These are phyloP conservation scores for Crinitomyces ghanaensis DNA, from an alignment of 805 yeast species.

Conservation along the genomic window DNA sequence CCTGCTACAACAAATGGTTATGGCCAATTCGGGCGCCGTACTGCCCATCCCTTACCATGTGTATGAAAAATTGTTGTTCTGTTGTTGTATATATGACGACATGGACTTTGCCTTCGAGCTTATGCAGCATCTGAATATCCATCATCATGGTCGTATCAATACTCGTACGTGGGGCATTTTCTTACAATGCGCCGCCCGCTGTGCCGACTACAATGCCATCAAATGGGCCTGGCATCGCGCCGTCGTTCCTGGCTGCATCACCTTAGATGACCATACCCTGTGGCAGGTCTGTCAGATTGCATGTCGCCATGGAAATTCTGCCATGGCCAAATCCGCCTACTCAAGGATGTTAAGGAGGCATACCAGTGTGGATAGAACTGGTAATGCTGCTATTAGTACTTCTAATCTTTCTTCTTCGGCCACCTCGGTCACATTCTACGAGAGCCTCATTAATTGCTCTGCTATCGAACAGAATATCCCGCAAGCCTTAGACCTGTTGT, in stretches of 20 bases:
- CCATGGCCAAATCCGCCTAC: constrained; percentile 23
- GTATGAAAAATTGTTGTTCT: constrained; percentile 19
- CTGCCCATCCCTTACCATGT: constrained; percentile 7
- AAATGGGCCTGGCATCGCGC: constrained; percentile 20
- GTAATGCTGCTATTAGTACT: too few relatives aligned
- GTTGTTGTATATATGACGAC: constrained; percentile 19
- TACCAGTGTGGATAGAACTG: constrained; percentile 1
- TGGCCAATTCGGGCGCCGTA: constrained; percentile 15
- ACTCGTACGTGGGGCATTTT: constrained; percentile 26
- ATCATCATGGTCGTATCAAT: constrained; percentile 13
- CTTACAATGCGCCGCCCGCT: constrained; percentile 15
- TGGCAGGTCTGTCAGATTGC: constrained; percentile 19
- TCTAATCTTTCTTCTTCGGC: too few relatives aligned
- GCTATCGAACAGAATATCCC: constrained; percentile 12
- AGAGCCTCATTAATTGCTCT: constrained; percentile 10
- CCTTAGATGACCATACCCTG: constrained; percentile 23
- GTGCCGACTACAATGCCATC: constrained; percentile 16
- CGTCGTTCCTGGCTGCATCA: constrained; percentile 21
- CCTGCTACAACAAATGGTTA: constrained; percentile 11
- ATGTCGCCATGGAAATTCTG: constrained; percentile 18
- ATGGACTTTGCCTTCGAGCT: constrained; percentile 19
- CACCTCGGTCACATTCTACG: constrained; percentile 1
- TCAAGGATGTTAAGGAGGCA: constrained; percentile 17
- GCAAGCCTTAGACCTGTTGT: constrained; percentile 16
- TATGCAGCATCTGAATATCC: constrained; percentile 17